Evolutionary conservation across 768 basidiomycete species (phyloP), one percentile per base, ranked within the genome.

Genomic region (Pisolithus microcarpus): DNA sequence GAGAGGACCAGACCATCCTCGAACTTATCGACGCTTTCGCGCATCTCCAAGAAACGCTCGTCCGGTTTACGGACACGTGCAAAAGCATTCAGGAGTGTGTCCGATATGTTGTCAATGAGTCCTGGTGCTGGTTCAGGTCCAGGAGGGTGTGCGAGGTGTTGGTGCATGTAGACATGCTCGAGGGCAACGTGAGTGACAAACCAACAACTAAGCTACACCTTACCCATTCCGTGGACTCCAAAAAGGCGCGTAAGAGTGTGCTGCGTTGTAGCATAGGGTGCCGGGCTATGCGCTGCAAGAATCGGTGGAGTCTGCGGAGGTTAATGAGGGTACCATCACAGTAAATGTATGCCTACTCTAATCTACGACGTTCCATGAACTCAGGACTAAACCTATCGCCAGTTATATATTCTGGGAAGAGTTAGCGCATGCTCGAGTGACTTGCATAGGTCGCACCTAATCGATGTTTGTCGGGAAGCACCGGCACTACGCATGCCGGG

Each of bases 151-250:
- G 94, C 91, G 48, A 90, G 75, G 61, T 96, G 92, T 62, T 94
- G 90, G 65, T 98, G 94, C 91, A 96, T 98, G 62, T 87, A 84
- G 23, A 98, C 94, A 61, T 91, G 88, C 95, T 97, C 58, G 43
- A 21, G 46, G 43, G 55, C 23, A 49, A 23, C 38, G 39, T 44
- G 34, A 53, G 54, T 10, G 36, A 38, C 46, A 18, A 11, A 48
- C 49, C 26, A 31, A 43, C 19, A 42, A 31, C 24, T 10, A 18
- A 21, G 21, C 3, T 8, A 6, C 8, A 56, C 83, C 42, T 15
- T 65, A 94, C 95, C 96, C 96, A 99, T 94, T 99, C 96, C 31
- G 90, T 88, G 3, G 93, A 95, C 65, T 92, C 90, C 52, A 98
- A 85, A 73, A 99, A 99, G 26, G 91, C 89, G 7, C 87, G 83